These are phyloP conservation scores for Pyrenochaeta sp. DNA, from an alignment of 2,329 filamentous ascomycete genomes.

Conservation along the genomic window DNA sequence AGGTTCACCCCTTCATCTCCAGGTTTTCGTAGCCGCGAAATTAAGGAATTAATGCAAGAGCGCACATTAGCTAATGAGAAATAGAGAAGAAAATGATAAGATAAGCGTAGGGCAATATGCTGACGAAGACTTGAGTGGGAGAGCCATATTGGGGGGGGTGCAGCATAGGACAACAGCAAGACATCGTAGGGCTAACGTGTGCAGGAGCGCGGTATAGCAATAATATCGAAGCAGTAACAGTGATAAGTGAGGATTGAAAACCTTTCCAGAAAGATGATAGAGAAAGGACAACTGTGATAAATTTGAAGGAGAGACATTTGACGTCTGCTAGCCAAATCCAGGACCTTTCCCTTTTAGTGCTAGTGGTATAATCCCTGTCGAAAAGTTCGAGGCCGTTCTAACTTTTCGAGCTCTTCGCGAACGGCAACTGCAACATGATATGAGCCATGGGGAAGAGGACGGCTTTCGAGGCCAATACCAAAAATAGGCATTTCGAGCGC, in stretches of 20 bases:
- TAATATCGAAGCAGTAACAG: not conserved
- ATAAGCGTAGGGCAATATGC: no score
- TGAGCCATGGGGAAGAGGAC: slow-evolving; percentile 44
- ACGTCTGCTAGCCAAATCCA: slow-evolving; percentile 7
- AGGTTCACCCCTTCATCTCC: no score
- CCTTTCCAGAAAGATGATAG: not conserved
- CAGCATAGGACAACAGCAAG: not conserved
- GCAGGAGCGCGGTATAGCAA: not conserved
- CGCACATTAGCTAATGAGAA: no score
- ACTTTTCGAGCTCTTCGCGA: slow-evolving; percentile 26
- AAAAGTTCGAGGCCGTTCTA: slow-evolving; percentile 21
- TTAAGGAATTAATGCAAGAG: no score
- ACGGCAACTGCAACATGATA: slow-evolving; percentile 11
- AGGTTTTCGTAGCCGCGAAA: no score
- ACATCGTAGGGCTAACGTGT: not conserved
- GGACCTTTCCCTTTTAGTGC: slow-evolving; percentile 5
- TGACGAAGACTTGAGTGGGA: no score
- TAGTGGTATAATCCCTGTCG: slow-evolving; percentile 23
- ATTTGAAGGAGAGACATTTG: not conserved
- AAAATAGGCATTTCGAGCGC: slow-evolving; percentile 27
- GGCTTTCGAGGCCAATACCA: slow-evolving; percentile 41
- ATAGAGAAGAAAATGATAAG: no score
- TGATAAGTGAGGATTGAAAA: not conserved
- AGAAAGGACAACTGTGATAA: not conserved
- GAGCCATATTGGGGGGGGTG: not conserved